Evolutionary conservation across 305 asterid genomes (phyloP).

Genomic region (Fraxinus paxiana): DNA sequence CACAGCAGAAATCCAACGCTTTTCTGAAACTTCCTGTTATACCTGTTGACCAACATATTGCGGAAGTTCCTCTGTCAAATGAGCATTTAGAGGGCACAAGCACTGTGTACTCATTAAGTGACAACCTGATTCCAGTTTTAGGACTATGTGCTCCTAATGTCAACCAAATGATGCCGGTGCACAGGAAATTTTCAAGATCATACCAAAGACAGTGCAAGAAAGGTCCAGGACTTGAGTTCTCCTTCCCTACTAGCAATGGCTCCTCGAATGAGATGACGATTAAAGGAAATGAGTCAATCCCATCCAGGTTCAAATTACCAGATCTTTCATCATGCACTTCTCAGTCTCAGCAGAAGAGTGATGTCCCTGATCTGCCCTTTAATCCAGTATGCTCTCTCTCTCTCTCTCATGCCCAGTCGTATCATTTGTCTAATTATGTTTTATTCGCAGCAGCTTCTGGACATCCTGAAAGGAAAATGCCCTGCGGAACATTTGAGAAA

Average conservation of each 20-base stretch:
- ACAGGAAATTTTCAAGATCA: conserved; percentile 10
- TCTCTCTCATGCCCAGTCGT: neutral
- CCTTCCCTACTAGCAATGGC: neutral
- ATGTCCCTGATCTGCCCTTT: conserved; percentile 23
- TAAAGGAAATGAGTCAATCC: neutral
- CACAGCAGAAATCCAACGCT: conserved; percentile 40
- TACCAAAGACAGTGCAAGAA: neutral
- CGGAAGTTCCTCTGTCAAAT: conserved; percentile 29
- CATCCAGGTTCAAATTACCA: neutral
- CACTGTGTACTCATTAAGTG: conserved; percentile 32
- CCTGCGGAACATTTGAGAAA: conserved; percentile 43
- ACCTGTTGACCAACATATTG: conserved; percentile 22
- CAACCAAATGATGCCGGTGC: conserved; percentile 37
- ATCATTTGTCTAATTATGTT: conserved; percentile 5
- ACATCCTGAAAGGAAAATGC: conserved; percentile 52
- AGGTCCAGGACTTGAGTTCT: neutral
- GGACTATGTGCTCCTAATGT: conserved; percentile 97
- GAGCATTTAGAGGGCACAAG: conserved; percentile 39
- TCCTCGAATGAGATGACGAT: neutral
- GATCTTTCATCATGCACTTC: conserved; percentile 3
- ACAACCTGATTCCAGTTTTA: conserved; percentile 55
- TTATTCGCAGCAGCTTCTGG: conserved; percentile 55
- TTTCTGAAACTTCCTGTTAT: conserved; percentile 30
- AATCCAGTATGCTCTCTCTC: conserved; percentile 26
- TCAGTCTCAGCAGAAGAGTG: neutral